These are phyloP conservation scores for Pseudonectria foliicola DNA, from an alignment of 2,329 filamentous ascomycete genomes.

Conservation along the genomic window DNA sequence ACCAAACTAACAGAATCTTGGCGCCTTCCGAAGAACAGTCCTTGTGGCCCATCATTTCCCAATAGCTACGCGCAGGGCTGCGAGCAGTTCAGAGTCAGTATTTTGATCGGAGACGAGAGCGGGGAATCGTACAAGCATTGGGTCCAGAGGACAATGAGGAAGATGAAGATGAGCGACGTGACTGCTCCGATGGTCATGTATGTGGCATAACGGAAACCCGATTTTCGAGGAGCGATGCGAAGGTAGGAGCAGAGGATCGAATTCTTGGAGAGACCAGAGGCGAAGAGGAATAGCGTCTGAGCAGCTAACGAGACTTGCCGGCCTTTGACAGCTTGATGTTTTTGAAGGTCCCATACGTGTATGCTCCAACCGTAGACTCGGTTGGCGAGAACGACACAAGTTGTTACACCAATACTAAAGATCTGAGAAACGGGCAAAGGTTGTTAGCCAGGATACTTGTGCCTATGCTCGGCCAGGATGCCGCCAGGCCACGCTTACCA, in stretches of 20 bases:
- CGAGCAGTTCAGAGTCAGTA: neutral
- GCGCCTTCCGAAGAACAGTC: constrained; percentile 26
- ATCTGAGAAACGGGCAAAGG: constrained; percentile 15
- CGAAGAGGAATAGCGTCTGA: constrained; percentile 33
- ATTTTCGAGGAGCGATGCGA: constrained; percentile 28
- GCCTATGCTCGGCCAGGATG: neutral
- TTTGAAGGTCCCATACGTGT: constrained; percentile 31
- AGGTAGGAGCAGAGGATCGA: constrained; percentile 35
- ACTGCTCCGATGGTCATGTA: constrained; percentile 22
- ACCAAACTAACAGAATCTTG: constrained; percentile 15
- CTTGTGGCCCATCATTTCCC: constrained; percentile 13
- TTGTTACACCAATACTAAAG: constrained; percentile 26
- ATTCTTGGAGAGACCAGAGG: constrained; percentile 31
- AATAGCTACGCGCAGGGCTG: constrained; percentile 18
- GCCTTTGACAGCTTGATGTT: constrained; percentile 21
- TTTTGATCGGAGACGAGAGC: neutral
- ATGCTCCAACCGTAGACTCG: constrained; percentile 31
- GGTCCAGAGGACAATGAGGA: constrained; percentile 29
- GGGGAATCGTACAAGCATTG: constrained; percentile 25
- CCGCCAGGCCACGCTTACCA: constrained; percentile 22
- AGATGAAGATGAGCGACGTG: constrained; percentile 21
- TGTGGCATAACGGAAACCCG: constrained; percentile 28
- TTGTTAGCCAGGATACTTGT: neutral
- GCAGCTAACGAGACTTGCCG: constrained; percentile 32
- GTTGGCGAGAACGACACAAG: constrained; percentile 29